phyloP scores from a whole-genome alignment of 257 asterid genomes.

The Forsythia suspensa region DNA sequence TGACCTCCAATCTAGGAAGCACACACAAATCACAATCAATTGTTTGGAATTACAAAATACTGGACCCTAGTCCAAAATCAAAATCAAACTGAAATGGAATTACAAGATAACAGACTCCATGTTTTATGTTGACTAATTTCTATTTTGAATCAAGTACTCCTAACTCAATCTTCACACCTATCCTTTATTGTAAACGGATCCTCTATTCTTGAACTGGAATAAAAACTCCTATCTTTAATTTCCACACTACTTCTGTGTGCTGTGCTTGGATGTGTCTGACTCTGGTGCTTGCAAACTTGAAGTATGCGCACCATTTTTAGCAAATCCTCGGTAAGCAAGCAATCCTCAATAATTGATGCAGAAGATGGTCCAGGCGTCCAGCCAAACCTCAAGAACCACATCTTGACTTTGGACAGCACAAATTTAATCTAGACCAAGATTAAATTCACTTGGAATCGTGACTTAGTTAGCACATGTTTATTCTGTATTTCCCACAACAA shows the following conservation, averaged over 20 bases:
- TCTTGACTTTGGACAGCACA: neutral
- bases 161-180: neutral
- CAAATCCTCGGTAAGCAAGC: neutral
- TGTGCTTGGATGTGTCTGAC: neutral
- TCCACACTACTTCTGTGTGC: neutral
- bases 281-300: neutral
- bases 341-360: neutral
- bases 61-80: neutral
- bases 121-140: neutral
- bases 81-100: neutral
- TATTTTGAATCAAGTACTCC: neutral
- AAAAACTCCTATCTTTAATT: neutral
- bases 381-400: neutral
- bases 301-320: neutral
- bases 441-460: neutral
- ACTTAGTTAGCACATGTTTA: neutral
- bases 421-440: neutral
- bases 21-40: neutral
- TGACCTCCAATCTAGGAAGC: neutral
- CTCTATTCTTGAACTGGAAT: no score
- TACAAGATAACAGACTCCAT: neutral
- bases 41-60: neutral
- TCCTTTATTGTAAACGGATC: neutral
- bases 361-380: neutral
- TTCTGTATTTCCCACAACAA: neutral